Base-by-base conservation (phyloP, 768 basidiomycete species). In the Collybiopsis luxurians region DNA sequence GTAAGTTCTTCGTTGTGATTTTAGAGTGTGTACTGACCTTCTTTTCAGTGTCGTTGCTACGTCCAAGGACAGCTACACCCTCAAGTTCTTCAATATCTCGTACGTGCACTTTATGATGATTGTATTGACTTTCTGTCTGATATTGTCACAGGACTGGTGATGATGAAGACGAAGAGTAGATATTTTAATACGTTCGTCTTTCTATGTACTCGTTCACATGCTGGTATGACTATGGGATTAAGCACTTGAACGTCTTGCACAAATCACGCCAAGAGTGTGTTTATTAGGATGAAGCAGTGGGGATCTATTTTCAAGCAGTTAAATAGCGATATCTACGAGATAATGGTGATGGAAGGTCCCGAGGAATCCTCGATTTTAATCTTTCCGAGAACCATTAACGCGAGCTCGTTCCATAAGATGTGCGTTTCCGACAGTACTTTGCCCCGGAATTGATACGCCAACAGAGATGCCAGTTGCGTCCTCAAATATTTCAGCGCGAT, bases 51-150 rank as follows among this genome's bases (percentile, higher is more conserved):
- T 99, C 63, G 93, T 98, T 63, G 93, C 97, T 40, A 87, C 93
- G 28, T 82, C 86, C 53, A 97, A 98, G 79, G 92, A 97, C 71
- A 84, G 81, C 66, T 99, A 98, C 77, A 87, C 95, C 68, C 87
- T 99, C 63, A 84, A 89, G 64, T 96, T 95, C 89, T 95, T 91
- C 80, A 94, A 93, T 71, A 90, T 94, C 60, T 87, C 87, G 89
- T 89, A 77, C 59, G 88, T 79, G 15, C 19, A 15, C 30, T 27
- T 1, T 19, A 17, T 12, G 43, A 23, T 62, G 49, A 28, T 43
- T 7, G 24, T 5, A 42, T 44, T 24, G 31, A 43, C 5, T 19
- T 51, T 21, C 11, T 52, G 17, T 54, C 26, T 55, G 5, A 11
- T 34, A 19, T 31, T 53, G 53, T 42, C 60, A 21, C 39, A 68